These are phyloP conservation scores for Viridothelium virens DNA, from an alignment of 495 filamentous ascomycete species.

Conservation along the genomic window DNA sequence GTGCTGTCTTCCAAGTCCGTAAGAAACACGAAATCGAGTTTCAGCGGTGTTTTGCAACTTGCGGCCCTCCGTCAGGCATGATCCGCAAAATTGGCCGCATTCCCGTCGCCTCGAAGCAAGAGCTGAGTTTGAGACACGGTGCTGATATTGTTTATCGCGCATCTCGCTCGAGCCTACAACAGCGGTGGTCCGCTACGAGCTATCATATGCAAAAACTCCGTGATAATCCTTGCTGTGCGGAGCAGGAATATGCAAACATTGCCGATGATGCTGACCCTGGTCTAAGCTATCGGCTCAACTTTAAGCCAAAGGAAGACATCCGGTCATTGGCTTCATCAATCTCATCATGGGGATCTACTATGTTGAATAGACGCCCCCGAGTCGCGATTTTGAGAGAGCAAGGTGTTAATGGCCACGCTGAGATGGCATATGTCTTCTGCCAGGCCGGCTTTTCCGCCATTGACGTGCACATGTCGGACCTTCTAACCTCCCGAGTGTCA, in stretches of 20 bases:
- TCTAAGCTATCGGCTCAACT: slow-evolving; percentile 76
- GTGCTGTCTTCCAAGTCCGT: slow-evolving; percentile 90
- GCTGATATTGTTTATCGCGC: slow-evolving; percentile 58
- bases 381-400: slow-evolving; percentile 94
- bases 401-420: slow-evolving; percentile 88
- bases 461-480: slow-evolving; percentile 96
- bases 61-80: slow-evolving; percentile 71
- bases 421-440: slow-evolving; percentile 96
- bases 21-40: slow-evolving; percentile 77
- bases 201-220: slow-evolving; percentile 84
- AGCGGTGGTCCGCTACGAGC: slow-evolving; percentile 81
- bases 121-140: slow-evolving; percentile 66
- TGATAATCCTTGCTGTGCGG: slow-evolving; percentile 82
- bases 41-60: slow-evolving; percentile 83
- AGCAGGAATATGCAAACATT: slow-evolving; percentile 73
- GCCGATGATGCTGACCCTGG: slow-evolving; percentile 72
- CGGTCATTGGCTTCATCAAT: slow-evolving; percentile 60
- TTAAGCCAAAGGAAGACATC: slow-evolving; percentile 69
- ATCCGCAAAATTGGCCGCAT: slow-evolving; percentile 78
- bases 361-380: slow-evolving; percentile 64
- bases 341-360: slow-evolving; percentile 41
- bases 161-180: slow-evolving; percentile 67
- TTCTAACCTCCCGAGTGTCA: slow-evolving; percentile 66
- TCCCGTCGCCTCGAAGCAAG: slow-evolving; percentile 61
- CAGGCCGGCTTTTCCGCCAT: slow-evolving; percentile 83